Evolutionary conservation across 768 basidiomycete genomes (phyloP).

Genomic region (Mycena rebaudengoi): DNA sequence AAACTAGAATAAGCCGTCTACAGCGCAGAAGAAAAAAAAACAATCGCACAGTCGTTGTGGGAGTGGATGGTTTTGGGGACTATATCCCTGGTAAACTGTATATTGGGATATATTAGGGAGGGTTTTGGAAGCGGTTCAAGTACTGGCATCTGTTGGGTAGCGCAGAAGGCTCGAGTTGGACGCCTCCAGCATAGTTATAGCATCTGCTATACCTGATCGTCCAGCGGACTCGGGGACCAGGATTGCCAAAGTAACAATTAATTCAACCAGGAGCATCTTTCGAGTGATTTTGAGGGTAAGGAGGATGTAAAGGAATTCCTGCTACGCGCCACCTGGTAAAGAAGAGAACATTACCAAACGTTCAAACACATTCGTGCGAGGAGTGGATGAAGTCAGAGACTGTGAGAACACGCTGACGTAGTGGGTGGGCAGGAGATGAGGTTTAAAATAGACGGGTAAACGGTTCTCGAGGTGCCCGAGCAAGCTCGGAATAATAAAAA

Average conservation of each 20-base stretch:
- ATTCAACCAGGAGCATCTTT: background rate
- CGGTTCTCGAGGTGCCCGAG: background rate
- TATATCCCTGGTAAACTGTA: slow-evolving; percentile 54
- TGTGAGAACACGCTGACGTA: too few species aligned
- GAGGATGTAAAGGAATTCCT: too few species aligned
- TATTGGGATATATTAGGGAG: background rate
- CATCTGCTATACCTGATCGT: slow-evolving; percentile 25
- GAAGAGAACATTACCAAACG: too few species aligned
- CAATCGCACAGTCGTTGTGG: slow-evolving; percentile 59
- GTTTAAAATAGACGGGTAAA: background rate
- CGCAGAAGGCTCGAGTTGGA: slow-evolving; percentile 48
- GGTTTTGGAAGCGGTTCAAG: too few species aligned
- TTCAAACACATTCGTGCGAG: too few species aligned
- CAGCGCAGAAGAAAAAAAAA: background rate
- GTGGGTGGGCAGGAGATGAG: too few species aligned
- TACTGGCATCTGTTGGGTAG: slow-evolving; percentile 47
- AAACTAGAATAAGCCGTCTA: background rate
- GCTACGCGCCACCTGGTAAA: too few species aligned
- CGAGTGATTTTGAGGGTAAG: too few species aligned
- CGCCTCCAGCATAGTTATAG: slow-evolving; percentile 35
- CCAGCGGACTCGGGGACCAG: slow-evolving; percentile 2
- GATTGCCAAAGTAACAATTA: background rate
- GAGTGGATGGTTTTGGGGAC: slow-evolving; percentile 61
- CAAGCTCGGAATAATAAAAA: too few species aligned
- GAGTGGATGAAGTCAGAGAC: too few species aligned